Base-by-base conservation (phyloP, 2,329 filamentous ascomycete species). In the Dryadomyces sulphureus region DNA sequence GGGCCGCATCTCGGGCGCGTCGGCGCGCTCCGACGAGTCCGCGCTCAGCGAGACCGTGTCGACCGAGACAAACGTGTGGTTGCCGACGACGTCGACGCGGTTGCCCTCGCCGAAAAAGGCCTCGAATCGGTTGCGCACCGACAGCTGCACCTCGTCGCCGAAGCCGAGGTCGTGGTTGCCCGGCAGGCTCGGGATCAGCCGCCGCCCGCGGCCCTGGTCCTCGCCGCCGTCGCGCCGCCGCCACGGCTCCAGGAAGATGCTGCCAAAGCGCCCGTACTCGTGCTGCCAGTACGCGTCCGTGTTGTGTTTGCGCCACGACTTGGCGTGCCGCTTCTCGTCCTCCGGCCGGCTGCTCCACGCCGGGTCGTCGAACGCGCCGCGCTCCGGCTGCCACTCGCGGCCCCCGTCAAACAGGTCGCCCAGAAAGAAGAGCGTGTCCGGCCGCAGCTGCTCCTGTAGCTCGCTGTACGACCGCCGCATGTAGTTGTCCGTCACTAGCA, bases 121-220 rank as follows among this genome's bases (percentile, higher is more conserved):
- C 56, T 82, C 77, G 60, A 96, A 98, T 16, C 92, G 73, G 55
- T 92, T 72, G 44, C 89, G 76, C 30, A 94, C 86, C 0, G 83
- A 71, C 8, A 81, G 59, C 59, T 94, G 86, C 41, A 98, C 80
- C 39, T 89, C 84, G 20, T 79, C 79, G 3, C 86, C 90, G 57
- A 96, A 94, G 0, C 92, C 92, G 36, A 96, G 62, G 59, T 98
- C 92, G 59, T 98, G 92, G 57, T 98, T 98, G 2, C 92, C 92
- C 0, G 92, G 92, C 48, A 98, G 59, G 57, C 83, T 90, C 17
- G 84, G 78, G 45, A 96, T 81, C 45, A 96, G 67, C 63, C 84
- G 89, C 48, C 84, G 74, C 5, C 83, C 81, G 25, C 76, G 70
- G 48, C 79, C 78, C 1, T 69, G 61, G 0, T 72, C 67, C 0